Evolutionary conservation across 2,329 filamentous ascomycete genomes (phyloP).

Genomic region (Scedosporium boydii): DNA sequence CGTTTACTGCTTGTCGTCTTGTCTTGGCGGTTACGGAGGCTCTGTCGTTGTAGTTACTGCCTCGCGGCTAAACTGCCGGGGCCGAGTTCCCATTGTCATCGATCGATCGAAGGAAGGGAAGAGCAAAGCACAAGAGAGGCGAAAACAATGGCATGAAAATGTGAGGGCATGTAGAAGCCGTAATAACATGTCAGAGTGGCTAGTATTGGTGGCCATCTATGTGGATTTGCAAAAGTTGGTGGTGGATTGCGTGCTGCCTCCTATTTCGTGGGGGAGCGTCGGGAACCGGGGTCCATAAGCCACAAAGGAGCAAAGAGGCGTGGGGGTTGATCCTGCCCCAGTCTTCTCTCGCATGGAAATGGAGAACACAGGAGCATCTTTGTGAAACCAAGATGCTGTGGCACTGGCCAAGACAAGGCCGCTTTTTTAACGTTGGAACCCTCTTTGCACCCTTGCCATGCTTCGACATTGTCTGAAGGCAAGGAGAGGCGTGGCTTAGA

Average conservation of each 20-base stretch:
- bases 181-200: not conserved
- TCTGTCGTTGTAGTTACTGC: not conserved
- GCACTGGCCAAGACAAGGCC: too few species aligned
- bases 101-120: not conserved
- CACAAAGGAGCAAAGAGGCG: not conserved
- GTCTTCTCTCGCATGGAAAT: not conserved
- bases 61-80: not conserved
- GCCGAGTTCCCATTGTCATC: not conserved
- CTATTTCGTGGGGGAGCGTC: not conserved
- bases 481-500: too few species aligned
- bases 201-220: too few species aligned
- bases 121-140: not conserved
- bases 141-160: not conserved
- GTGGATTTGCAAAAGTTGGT: not conserved
- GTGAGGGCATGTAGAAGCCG: not conserved
- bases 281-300: not conserved
- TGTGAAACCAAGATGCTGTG: too few species aligned
- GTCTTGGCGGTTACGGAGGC: not conserved
- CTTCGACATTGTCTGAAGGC: too few species aligned
- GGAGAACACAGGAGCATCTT: too few species aligned
- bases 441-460: too few species aligned
- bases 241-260: slow-evolving; percentile 2
- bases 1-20: not conserved
- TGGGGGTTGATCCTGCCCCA: not conserved
- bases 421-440: too few species aligned